A percentile compares a stretch with the other conserved stretches of the same genome.
These are phyloP conservation scores for Arthroderma uncinatum DNA, from an alignment of 2,329 filamentous ascomycete genomes.

Conservation along the genomic window DNA sequence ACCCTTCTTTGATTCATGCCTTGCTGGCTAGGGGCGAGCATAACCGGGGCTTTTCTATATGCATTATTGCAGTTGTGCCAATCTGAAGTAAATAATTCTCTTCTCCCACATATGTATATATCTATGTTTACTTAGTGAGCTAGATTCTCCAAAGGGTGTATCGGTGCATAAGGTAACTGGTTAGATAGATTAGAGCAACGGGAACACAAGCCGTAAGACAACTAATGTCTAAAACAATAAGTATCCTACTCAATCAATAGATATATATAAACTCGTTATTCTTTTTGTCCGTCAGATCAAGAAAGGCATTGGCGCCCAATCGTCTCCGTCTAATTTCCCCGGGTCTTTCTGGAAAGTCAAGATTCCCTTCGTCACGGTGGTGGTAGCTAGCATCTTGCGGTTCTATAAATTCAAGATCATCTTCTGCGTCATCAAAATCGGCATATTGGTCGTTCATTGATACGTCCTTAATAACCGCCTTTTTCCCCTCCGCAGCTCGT, in stretches of 20 bases:
- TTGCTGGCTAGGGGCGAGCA: conserved; percentile 21
- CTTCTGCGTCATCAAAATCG: conserved; percentile 24
- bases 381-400: conserved; percentile 7
- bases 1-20: not conserved
- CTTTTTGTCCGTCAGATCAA: conserved; percentile 53
- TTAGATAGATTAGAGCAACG: not conserved
- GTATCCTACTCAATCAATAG: conserved; percentile 30
- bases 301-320: conserved; percentile 32
- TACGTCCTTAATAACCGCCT: conserved; percentile 46
- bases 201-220: not conserved
- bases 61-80: not conserved
- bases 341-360: conserved; percentile 15
- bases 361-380: conserved; percentile 8
- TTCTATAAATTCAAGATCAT: conserved; percentile 8
- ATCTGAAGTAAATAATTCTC: not conserved
- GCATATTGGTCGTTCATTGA: conserved; percentile 42
- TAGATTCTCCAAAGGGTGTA: not conserved
- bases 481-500: conserved; percentile 50
- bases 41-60: not conserved
- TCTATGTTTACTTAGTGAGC: not conserved
- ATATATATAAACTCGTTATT: conserved; percentile 60
- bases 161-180: not conserved
- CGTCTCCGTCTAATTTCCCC: conserved; percentile 28
- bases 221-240: not conserved
- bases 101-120: not conserved